Evolutionary conservation across 192 early-diverging fungal species (phyloP).

Genomic region (Coemansia sp.): DNA sequence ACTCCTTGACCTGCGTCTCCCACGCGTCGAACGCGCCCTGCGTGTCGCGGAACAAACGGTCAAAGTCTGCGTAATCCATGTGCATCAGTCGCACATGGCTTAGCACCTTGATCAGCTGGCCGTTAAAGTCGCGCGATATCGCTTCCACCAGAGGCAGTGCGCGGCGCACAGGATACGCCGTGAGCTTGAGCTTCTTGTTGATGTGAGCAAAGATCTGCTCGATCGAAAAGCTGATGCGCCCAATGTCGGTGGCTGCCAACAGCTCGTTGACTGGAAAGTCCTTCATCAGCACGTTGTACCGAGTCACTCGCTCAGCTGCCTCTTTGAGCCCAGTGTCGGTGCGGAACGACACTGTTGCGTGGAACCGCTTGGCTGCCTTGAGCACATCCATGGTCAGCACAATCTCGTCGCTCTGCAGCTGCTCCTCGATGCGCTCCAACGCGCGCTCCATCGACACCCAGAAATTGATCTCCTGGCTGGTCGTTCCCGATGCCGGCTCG

Average conservation of each 20-base stretch:
- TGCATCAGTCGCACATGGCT: conserved; percentile 89
- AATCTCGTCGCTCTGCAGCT: conserved; percentile 88
- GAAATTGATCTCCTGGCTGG: conserved; percentile 98
- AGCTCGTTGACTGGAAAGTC: conserved; percentile 98
- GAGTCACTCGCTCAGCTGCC: conserved; percentile 83
- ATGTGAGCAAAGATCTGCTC: conserved; percentile 89
- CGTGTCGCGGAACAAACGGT: conserved; percentile 74
- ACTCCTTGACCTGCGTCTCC: conserved; percentile 96
- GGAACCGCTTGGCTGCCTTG: conserved; percentile 96
- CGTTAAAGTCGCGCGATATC: conserved; percentile 92
- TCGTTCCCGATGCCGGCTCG: conserved; percentile 88
- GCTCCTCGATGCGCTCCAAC: conserved; percentile 89
- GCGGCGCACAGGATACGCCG: conserved; percentile 87
- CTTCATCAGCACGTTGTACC: conserved; percentile 98
- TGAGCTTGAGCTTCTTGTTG: conserved; percentile 96
- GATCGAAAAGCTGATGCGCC: conserved; percentile 75
- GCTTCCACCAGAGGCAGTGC: conserved; percentile 92
- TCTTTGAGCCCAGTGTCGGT: conserved; percentile 98
- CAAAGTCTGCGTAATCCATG: conserved; percentile 91
- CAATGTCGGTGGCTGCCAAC: conserved; percentile 89
- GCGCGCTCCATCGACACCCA: conserved; percentile 98
- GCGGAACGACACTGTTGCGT: conserved; percentile 95
- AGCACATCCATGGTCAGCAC: conserved; percentile 91
- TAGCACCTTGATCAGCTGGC: conserved; percentile 86
- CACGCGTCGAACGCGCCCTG: conserved; percentile 89